Evolutionary conservation across 2,329 filamentous ascomycete species (phyloP).

Genomic region (Aspergillus latus): DNA sequence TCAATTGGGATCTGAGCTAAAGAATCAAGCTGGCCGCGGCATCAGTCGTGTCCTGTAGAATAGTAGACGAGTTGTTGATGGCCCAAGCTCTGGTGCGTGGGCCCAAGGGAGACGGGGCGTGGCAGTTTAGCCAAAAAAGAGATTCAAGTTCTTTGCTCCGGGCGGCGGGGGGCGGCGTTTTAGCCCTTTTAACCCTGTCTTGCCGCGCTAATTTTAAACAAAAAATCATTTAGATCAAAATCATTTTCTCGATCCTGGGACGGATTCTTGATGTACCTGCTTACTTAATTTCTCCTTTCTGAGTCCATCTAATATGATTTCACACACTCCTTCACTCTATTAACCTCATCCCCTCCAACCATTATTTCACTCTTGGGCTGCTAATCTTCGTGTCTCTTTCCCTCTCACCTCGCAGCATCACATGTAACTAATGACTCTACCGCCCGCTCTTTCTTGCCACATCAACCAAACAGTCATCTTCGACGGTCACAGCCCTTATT

Average conservation of each 20-base stretch:
- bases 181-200: constrained; percentile 41
- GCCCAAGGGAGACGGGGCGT: constrained; percentile 16
- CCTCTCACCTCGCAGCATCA: neutral
- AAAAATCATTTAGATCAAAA: constrained; percentile 19
- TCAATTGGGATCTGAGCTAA: neutral
- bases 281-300: constrained; percentile 11
- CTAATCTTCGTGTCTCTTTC: neutral
- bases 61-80: neutral
- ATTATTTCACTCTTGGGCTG: neutral
- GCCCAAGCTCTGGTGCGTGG: constrained; percentile 21
- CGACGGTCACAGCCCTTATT: constrained; percentile 18
- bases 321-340: neutral
- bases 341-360: neutral
- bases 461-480: constrained; percentile 15
- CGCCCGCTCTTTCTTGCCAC: constrained; percentile 21
- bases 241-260: constrained; percentile 11
- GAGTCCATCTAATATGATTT: neutral
- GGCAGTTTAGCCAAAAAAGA: constrained; percentile 20
- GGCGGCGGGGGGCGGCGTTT: constrained; percentile 19
- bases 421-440: constrained; percentile 2
- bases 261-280: constrained; percentile 2
- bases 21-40: neutral
- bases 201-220: constrained; percentile 17
- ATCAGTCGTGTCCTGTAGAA: neutral
- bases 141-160: constrained; percentile 20